Percentiles rank a stretch among this genome's conserved stretches.
phyloP scores from a whole-genome alignment of 352 stramenopile species.

The Blastocystis hominis region DNA sequence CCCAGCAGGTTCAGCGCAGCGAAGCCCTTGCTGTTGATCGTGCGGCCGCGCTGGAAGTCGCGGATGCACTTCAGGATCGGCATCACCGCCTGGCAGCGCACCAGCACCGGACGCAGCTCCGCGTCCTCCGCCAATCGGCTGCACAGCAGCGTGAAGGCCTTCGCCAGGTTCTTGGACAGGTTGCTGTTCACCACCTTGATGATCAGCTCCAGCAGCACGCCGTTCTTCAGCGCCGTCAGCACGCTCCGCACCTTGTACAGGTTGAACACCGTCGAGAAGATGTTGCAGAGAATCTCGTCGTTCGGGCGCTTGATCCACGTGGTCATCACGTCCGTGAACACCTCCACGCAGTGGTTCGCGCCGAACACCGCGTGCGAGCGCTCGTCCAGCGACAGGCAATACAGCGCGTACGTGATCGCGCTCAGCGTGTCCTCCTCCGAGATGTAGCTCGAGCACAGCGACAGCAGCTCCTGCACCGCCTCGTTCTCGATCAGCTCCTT shows the following conservation, averaged over 20 bases:
- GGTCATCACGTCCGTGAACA: neutral
- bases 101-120: slow-evolving; percentile 14
- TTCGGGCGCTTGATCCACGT: slow-evolving; percentile 7
- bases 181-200: neutral
- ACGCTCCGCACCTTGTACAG: slow-evolving; percentile 3
- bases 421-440: slow-evolving; percentile 22
- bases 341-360: neutral
- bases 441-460: slow-evolving; percentile 14
- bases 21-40: slow-evolving; percentile 45
- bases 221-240: neutral
- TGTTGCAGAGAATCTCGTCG: slow-evolving; percentile 45
- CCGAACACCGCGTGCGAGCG: slow-evolving; percentile 9
- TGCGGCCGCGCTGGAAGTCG: slow-evolving; percentile 24
- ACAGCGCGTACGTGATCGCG: slow-evolving; percentile 11
- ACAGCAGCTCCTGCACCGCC: slow-evolving; percentile 7
- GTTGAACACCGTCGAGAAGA: neutral
- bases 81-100: neutral
- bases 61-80: slow-evolving; percentile 25
- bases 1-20: slow-evolving; percentile 23
- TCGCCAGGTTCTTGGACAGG: slow-evolving; percentile 35
- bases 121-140: slow-evolving; percentile 34
- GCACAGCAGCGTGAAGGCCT: slow-evolving; percentile 32
- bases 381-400: slow-evolving; percentile 7
- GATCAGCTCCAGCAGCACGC: slow-evolving; percentile 4
- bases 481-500: slow-evolving; percentile 21